Percentiles rank a stretch among this genome's conserved stretches.
Evolutionary conservation across 331 rosid genomes (phyloP).

Genomic region (Spiraea crenata): DNA sequence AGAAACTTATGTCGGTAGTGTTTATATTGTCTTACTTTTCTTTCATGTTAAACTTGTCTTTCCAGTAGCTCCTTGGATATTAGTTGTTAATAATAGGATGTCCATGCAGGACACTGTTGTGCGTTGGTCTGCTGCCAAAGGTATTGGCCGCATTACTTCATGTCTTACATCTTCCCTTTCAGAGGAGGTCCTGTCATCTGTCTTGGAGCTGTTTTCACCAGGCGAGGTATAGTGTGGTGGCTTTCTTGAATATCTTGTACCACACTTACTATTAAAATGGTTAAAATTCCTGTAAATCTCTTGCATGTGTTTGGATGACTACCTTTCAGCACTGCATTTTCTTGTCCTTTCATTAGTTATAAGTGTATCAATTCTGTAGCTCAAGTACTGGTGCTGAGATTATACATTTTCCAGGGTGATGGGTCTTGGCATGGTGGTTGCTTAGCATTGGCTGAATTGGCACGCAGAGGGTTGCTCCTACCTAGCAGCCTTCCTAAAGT

Average conservation of each 20-base stretch:
- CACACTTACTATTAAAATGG: neutral
- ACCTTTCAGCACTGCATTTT: neutral
- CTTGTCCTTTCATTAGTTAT: neutral
- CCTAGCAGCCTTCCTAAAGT: slow-evolving; percentile 78
- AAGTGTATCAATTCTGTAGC: slow-evolving; percentile 1
- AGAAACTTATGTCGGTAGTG: neutral
- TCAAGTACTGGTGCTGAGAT: slow-evolving; percentile 19
- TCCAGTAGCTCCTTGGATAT: slow-evolving; percentile 8
- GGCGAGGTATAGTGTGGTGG: slow-evolving; percentile 65
- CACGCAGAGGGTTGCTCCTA: slow-evolving; percentile 90
- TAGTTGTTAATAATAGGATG: slow-evolving; percentile 27
- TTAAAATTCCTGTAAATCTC: neutral
- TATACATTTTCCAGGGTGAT: slow-evolving; percentile 65
- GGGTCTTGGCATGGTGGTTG: slow-evolving; percentile 99
- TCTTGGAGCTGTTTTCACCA: slow-evolving; percentile 84
- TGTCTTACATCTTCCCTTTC: slow-evolving; percentile 80
- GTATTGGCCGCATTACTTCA: slow-evolving; percentile 82
- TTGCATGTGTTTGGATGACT: neutral
- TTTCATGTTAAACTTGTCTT: neutral
- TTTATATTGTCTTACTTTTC: slow-evolving; percentile 1
- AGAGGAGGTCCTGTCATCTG: slow-evolving; percentile 86
- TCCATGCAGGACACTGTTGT: slow-evolving; percentile 85
- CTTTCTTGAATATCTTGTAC: slow-evolving; percentile 21
- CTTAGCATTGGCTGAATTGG: slow-evolving; percentile 96
- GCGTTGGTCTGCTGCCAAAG: slow-evolving; percentile 99